Evolutionary conservation across 2,329 filamentous ascomycete species (phyloP).

Genomic region (Huntiella moniliformis): DNA sequence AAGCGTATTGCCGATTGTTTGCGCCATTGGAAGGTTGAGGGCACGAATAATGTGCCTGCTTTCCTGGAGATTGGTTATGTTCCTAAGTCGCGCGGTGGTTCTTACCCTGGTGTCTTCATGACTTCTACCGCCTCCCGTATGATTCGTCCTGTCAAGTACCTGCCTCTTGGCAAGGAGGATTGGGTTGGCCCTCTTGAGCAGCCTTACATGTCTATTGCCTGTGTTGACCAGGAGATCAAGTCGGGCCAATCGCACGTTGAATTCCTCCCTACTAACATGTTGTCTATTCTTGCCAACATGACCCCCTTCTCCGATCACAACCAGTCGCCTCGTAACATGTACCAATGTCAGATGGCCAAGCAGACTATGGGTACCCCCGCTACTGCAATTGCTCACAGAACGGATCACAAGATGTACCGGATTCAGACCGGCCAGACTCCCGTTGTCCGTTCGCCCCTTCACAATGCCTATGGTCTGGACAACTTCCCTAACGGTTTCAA

Average conservation of each 20-base stretch:
- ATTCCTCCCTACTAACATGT: conserved; percentile 83
- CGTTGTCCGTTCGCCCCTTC: conserved; percentile 73
- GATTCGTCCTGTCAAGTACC: conserved; percentile 80
- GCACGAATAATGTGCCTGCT: conserved; percentile 57
- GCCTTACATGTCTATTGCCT: conserved; percentile 95
- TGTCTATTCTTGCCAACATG: conserved; percentile 96
- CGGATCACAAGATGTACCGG: conserved; percentile 92
- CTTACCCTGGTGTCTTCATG: conserved; percentile 92
- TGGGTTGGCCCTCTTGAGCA: conserved; percentile 88
- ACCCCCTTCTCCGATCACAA: conserved; percentile 98
- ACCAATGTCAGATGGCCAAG: conserved; percentile 98
- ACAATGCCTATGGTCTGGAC: conserved; percentile 92
- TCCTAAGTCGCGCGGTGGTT: conserved; percentile 72
- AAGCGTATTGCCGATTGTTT: conserved; percentile 68
- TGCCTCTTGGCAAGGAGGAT: conserved; percentile 70
- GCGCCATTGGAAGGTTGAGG: conserved; percentile 88
- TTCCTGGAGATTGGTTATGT: conserved; percentile 86
- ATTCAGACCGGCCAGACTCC: conserved; percentile 93
- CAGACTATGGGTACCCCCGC: conserved; percentile 97
- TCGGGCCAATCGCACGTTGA: conserved; percentile 92
- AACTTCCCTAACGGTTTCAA: conserved; percentile 97
- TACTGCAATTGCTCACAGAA: conserved; percentile 65
- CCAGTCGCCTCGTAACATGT: conserved; percentile 97
- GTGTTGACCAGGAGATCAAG: conserved; percentile 68
- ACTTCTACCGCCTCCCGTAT: conserved; percentile 71